These are phyloP conservation scores for Talaromyces ruber DNA, from an alignment of 495 filamentous ascomycete species.

Conservation along the genomic window DNA sequence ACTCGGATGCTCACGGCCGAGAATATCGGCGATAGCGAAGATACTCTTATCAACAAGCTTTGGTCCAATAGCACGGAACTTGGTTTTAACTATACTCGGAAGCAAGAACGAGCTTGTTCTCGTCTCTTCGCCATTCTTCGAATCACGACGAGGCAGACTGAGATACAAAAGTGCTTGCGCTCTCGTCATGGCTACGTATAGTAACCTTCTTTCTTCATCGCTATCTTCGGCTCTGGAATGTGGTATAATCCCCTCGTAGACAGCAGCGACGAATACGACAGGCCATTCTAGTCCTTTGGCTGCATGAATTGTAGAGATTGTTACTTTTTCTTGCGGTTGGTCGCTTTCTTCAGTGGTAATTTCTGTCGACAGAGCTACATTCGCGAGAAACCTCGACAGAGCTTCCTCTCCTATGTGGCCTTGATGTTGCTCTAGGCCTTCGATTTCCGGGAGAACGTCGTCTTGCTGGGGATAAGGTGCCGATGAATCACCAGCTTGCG, in stretches of 20 bases:
- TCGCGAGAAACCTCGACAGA: slow-evolving; percentile 77
- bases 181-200: slow-evolving; percentile 98
- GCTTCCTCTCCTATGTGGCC: slow-evolving; percentile 49
- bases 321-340: slow-evolving; percentile 54
- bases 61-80: slow-evolving; percentile 52
- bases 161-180: slow-evolving; percentile 88
- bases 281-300: slow-evolving; percentile 98
- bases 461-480: slow-evolving; percentile 39
- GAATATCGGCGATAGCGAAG: slow-evolving; percentile 52
- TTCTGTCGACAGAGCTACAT: slow-evolving; percentile 79
- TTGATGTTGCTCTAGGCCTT: slow-evolving; percentile 68
- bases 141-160: slow-evolving; percentile 64
- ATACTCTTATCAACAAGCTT: slow-evolving; percentile 44
- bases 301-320: slow-evolving; percentile 93
- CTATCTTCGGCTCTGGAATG: slow-evolving; percentile 86
- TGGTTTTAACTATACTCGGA: slow-evolving; percentile 29
- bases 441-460: slow-evolving; percentile 66
- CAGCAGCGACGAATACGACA: slow-evolving; percentile 86
- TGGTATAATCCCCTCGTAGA: slow-evolving; percentile 87
- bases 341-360: slow-evolving; percentile 45
- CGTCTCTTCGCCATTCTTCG: slow-evolving; percentile 50
- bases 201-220: slow-evolving; percentile 80
- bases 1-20: slow-evolving; percentile 48
- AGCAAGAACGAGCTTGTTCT: slow-evolving; percentile 57
- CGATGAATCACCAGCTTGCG: slow-evolving; percentile 59